A percentile compares a stretch with the other conserved stretches of the same genome.
Evolutionary conservation across 164 flowering plant genomes (phyloP).

Genomic region (Annona cherimola): DNA sequence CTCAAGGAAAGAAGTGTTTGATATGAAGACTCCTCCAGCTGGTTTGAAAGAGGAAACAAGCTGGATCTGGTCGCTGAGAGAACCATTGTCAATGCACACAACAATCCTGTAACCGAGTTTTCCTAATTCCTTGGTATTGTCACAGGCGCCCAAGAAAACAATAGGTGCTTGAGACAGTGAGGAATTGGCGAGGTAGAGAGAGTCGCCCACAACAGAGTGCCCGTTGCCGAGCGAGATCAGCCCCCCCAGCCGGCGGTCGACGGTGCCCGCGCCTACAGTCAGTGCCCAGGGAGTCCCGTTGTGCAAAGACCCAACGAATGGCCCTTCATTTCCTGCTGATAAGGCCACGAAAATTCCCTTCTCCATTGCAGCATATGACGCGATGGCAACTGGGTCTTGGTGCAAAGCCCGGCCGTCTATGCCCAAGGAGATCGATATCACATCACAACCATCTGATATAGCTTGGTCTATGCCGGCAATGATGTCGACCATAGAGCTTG

Average conservation of each 20-base stretch:
- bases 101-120: conserved; percentile 25
- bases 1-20: conserved; percentile 26
- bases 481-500: conserved; percentile 33
- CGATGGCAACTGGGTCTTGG: conserved; percentile 59
- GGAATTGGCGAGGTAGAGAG: conserved; percentile 39
- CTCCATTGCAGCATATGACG: conserved; percentile 57
- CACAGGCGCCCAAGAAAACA: conserved; percentile 12
- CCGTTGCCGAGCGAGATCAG: conserved; percentile 42
- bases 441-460: conserved; percentile 56
- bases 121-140: conserved; percentile 10
- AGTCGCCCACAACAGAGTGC: conserved; percentile 25
- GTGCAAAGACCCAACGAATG: conserved; percentile 31
- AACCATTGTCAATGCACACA: conserved; percentile 15
- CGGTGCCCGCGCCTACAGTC: conserved; percentile 62
- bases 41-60: conserved; percentile 18
- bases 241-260: conserved; percentile 56
- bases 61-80: conserved; percentile 25
- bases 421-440: conserved; percentile 59
- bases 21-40: conserved; percentile 45
- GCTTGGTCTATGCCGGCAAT: conserved; percentile 71
- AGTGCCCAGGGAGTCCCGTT: conserved; percentile 72
- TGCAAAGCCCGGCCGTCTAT: conserved; percentile 31
- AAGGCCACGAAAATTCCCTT: conserved; percentile 55
- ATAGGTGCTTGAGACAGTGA: conserved; percentile 16
- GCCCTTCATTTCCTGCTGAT: conserved; percentile 78